A percentile compares a stretch with the other conserved stretches of the same genome.
Evolutionary conservation across 2,329 filamentous ascomycete species (phyloP).

Genomic region (Xylariaceae sp.): DNA sequence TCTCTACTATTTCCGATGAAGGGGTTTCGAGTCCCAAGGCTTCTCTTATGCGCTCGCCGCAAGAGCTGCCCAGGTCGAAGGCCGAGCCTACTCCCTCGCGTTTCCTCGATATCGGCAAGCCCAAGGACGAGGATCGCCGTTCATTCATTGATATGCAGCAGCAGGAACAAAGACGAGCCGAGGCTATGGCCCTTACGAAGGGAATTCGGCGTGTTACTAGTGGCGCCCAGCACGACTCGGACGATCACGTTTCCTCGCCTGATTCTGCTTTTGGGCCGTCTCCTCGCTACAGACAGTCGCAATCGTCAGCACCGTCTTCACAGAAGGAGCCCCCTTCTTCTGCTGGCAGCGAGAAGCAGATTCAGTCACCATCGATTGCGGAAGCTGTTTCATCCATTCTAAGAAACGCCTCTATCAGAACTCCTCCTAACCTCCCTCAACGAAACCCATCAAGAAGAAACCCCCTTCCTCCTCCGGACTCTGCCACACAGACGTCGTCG

Average conservation of each 20-base stretch:
- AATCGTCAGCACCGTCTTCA: conserved; percentile 12
- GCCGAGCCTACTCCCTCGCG: conserved; percentile 32
- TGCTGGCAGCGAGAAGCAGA: conserved; percentile 22
- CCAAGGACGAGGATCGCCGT: conserved; percentile 48
- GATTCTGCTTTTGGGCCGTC: conserved; percentile 25
- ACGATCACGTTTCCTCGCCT: conserved; percentile 30
- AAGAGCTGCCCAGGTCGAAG: conserved; percentile 25
- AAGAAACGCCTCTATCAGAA: conserved; percentile 27
- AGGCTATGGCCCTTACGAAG: conserved; percentile 54
- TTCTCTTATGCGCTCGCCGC: conserved; percentile 15
- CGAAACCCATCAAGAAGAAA: conserved; percentile 18
- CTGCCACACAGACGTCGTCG: conserved; percentile 8
- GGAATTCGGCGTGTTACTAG: conserved; percentile 38
- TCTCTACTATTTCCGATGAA: conserved; percentile 33
- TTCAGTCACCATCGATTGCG: conserved; percentile 22
- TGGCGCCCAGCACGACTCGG: conserved; percentile 32
- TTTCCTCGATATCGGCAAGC: conserved; percentile 34
- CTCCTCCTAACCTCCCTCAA: conserved; percentile 23
- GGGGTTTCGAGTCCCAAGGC: conserved; percentile 17
- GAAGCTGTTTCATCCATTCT: conserved; percentile 27
- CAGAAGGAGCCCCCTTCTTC: conserved; percentile 23
- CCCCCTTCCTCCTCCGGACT: conserved; percentile 13
- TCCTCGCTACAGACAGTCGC: conserved; percentile 14
- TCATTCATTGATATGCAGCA: conserved; percentile 56
- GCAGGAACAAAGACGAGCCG: conserved; percentile 56